Evolutionary conservation across 306 rosid species (phyloP).

Genomic region (Dryas alaskensis): DNA sequence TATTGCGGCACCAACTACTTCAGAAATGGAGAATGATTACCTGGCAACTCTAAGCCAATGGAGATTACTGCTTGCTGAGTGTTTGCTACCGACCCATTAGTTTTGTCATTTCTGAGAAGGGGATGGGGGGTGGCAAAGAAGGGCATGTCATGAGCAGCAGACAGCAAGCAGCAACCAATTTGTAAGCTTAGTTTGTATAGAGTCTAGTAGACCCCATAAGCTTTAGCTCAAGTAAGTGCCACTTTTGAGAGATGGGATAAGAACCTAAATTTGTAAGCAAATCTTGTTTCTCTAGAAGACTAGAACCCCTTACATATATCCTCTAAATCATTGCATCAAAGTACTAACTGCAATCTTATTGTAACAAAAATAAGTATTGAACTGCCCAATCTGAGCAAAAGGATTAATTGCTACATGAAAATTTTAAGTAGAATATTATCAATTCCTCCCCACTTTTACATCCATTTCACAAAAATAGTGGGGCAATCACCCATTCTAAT

Average conservation of each 20-base stretch:
- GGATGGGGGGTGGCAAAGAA: not conserved
- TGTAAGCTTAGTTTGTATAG: not conserved
- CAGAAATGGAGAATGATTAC: conserved; percentile 16
- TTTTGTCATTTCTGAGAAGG: not conserved
- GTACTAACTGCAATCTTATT: not conserved
- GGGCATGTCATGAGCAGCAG: not conserved
- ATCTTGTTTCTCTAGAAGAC: no score
- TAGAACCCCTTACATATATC: not conserved
- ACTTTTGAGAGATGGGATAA: no score
- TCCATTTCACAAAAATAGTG: not conserved
- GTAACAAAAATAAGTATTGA: no score
- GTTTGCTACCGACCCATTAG: conserved; percentile 1
- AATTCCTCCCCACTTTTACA: not conserved
- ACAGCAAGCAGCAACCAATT: conserved; percentile 7
- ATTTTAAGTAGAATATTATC: not conserved
- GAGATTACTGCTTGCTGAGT: not conserved
- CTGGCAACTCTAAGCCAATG: conserved; percentile 5
- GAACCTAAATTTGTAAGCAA: no score
- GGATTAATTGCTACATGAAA: not conserved
- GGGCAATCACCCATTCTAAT: not conserved
- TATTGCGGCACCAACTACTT: conserved; percentile 21
- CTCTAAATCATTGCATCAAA: not conserved
- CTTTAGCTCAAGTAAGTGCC: not conserved
- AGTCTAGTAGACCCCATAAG: not conserved
- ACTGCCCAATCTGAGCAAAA: not conserved